phyloP scores from a whole-genome alignment of 345 rosid species.

The Bruguiera sexangula region DNA sequence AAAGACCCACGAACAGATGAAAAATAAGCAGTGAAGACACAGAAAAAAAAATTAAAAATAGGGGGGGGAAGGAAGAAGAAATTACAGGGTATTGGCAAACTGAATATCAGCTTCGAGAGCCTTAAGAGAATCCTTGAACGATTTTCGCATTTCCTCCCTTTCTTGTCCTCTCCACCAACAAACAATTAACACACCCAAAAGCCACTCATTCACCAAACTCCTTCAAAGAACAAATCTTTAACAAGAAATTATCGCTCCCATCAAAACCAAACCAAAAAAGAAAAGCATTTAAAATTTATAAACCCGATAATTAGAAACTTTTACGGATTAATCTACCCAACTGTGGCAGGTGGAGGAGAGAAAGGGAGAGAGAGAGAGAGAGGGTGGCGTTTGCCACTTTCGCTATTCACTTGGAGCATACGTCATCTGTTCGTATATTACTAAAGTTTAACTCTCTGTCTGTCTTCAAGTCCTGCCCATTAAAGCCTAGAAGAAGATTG shows the following conservation, averaged over 20 bases:
- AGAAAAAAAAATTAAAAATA: background rate
- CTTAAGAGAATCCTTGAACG: conserved; percentile 90
- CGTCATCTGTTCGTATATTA: conserved; percentile 35
- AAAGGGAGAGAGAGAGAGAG: background rate
- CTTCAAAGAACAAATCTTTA: conserved; percentile 7
- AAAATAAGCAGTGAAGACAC: background rate
- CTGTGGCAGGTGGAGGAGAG: background rate
- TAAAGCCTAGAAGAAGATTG: background rate
- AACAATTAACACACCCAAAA: conserved; percentile 1
- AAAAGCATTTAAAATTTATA: background rate
- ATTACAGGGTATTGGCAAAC: conserved; percentile 90
- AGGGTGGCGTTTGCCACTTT: conserved; percentile 8
- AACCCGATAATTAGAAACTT: background rate
- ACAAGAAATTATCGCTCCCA: background rate
- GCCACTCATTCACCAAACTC: conserved; percentile 4
- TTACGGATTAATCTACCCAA: conserved; percentile 10
- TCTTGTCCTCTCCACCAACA: conserved; percentile 17
- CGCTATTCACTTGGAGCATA: conserved; percentile 68
- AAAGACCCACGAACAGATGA: too few relatives aligned
- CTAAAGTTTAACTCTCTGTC: background rate
- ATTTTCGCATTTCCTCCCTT: conserved; percentile 63
- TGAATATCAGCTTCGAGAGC: conserved; percentile 99
- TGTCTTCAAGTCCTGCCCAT: too few relatives aligned
- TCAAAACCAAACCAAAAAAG: conserved; percentile 8
- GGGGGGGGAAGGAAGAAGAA: conserved; percentile 1